Base-by-base conservation (phyloP, 176 grass and related monocot genomes). In the Raddia distichophylla region DNA sequence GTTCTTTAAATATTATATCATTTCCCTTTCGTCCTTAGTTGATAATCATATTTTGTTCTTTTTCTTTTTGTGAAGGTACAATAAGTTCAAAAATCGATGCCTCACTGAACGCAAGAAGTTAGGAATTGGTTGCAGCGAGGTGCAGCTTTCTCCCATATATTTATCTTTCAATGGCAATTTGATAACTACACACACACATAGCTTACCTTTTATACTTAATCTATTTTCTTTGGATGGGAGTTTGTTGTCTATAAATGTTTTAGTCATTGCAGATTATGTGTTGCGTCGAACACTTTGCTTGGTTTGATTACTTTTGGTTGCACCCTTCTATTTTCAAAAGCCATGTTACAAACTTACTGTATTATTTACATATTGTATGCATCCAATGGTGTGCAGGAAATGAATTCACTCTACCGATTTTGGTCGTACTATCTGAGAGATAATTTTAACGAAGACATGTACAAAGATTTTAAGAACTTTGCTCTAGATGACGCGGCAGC, bases 351-450 rank as follows among this genome's bases (percentile, higher is more conserved):
- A 5, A 40, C 37, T 35, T 19, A 4, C 19, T 33, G 17, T 75
- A 60, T 73, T 43, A 32, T 81, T 72, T 51, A 79, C 27, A 70
- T 85, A 64, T 49, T 71, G 10, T 86, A 18, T 84, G 46, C 7
- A 15, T 85, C 79, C 12, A 33, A 67, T 79, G 45, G 4, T 10
- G 11, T 91, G 73, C 89, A 99, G 97, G 93, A 99, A 94, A 96
- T 99, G 97, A 99, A 99, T 84, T 96, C 93, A 3, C 85, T 99
- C 49, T 99, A 96, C 93, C 87, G 89, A 10, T 99, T 99, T 84
- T 99, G 97, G 97, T 99, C 97, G 43, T 99, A 91, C 69, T 99
- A 96, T 82, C 77, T 99, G 42, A 96, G 97, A 90, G 97, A 99
- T 27, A 91, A 86, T 80, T 96, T 96, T 83, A 91, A 99, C 32